These are phyloP conservation scores for Pyrenophora seminiperda DNA, from an alignment of 2,329 filamentous ascomycete genomes.

Conservation along the genomic window DNA sequence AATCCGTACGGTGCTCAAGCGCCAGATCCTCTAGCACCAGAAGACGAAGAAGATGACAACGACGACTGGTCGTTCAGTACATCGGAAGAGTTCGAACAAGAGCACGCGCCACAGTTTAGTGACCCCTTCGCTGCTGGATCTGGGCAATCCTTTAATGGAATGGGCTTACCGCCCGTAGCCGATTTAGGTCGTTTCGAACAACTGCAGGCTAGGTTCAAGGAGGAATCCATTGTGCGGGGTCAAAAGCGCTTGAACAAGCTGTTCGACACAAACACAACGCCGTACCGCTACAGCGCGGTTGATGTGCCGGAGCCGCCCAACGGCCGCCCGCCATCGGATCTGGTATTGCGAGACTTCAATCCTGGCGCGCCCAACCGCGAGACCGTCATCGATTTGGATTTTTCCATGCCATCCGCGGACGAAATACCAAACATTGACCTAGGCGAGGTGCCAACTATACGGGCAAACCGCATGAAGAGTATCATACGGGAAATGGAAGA, in stretches of 20 bases:
- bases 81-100: constrained; percentile 62
- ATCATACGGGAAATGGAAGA: constrained; percentile 52
- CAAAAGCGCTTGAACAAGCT: constrained; percentile 62
- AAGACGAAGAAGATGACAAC: constrained; percentile 51
- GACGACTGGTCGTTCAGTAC: constrained; percentile 71
- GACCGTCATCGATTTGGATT: constrained; percentile 64
- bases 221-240: constrained; percentile 63
- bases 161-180: constrained; percentile 42
- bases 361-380: constrained; percentile 53
- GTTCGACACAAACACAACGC: constrained; percentile 60
- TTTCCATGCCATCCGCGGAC: constrained; percentile 49
- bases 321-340: constrained; percentile 58
- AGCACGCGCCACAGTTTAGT: constrained; percentile 49
- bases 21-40: constrained; percentile 55
- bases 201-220: constrained; percentile 58
- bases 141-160: constrained; percentile 38
- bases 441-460: constrained; percentile 60
- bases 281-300: constrained; percentile 63
- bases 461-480: constrained; percentile 59
- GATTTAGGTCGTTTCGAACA: constrained; percentile 44
- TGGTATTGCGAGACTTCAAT: constrained; percentile 57
- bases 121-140: constrained; percentile 52
- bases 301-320: constrained; percentile 49
- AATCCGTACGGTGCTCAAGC: constrained; percentile 63
- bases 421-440: constrained; percentile 51